These are phyloP conservation scores for Prunus persica DNA, from an alignment of 306 rosid genomes.

Conservation along the genomic window DNA sequence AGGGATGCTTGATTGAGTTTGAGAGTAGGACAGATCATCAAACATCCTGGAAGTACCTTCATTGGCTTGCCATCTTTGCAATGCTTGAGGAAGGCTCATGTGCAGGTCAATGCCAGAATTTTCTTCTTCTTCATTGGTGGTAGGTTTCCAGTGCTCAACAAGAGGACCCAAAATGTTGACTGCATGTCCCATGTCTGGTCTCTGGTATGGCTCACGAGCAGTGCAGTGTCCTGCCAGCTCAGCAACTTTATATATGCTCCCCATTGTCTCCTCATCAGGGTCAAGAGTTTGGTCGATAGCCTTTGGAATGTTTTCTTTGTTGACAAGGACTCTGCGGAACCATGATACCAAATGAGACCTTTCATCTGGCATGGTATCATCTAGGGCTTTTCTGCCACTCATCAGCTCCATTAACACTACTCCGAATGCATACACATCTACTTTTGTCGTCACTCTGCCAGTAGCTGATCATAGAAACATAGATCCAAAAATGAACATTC, in stretches of 20 bases:
- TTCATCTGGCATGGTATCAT: constrained; percentile 74
- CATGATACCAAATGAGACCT: constrained; percentile 81
- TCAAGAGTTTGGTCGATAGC: constrained; percentile 67
- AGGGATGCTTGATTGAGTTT: constrained; percentile 77
- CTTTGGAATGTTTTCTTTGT: constrained; percentile 87
- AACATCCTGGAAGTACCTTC: constrained; percentile 83
- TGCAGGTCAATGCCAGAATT: constrained; percentile 60
- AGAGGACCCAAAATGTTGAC: constrained; percentile 78
- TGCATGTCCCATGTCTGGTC: constrained; percentile 92
- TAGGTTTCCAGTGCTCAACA: constrained; percentile 82
- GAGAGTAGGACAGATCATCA: constrained; percentile 57
- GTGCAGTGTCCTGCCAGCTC: constrained; percentile 89
- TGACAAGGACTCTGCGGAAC: constrained; percentile 73
- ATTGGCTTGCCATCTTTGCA: constrained; percentile 88
- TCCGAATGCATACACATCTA: constrained; percentile 87
- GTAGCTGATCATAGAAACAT: constrained; percentile 56
- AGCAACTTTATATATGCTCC: constrained; percentile 76
- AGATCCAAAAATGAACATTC: not conserved
- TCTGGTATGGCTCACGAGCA: constrained; percentile 84
- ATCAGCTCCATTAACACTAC: constrained; percentile 85
- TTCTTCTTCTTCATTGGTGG: constrained; percentile 63
- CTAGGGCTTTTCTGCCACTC: constrained; percentile 78
- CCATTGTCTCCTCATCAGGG: constrained; percentile 86
- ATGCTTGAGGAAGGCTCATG: constrained; percentile 80
- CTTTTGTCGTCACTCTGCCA: constrained; percentile 93